Evolutionary conservation across 345 rosid genomes (phyloP).

Genomic region (Ceriops zippeliana): DNA sequence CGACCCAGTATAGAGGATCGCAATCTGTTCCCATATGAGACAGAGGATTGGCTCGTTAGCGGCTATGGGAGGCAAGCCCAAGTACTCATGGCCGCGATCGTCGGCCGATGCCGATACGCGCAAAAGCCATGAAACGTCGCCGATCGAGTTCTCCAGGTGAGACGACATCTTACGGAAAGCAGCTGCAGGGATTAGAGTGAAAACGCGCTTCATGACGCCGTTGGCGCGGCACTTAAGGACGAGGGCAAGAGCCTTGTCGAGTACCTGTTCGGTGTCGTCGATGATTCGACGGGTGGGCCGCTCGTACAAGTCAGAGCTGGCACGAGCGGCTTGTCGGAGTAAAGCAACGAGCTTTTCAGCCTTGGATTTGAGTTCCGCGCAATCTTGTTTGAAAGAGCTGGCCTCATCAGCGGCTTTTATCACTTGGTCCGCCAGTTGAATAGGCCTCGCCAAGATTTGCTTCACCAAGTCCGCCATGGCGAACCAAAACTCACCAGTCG

Average conservation of each 20-base stretch:
- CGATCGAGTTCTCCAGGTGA: conserved; percentile 83
- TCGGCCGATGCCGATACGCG: conserved; percentile 59
- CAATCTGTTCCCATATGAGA: conserved; percentile 91
- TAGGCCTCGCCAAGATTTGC: conserved; percentile 74
- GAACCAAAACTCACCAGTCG: not conserved
- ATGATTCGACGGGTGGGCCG: conserved; percentile 92
- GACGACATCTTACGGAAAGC: conserved; percentile 75
- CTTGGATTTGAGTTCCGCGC: conserved; percentile 71
- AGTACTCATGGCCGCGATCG: conserved; percentile 59
- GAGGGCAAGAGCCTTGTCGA: conserved; percentile 66
- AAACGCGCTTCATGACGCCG: conserved; percentile 70
- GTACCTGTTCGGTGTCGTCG: conserved; percentile 84
- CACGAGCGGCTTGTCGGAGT: conserved; percentile 92
- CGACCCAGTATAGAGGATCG: conserved; percentile 66
- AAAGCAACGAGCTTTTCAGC: conserved; percentile 75
- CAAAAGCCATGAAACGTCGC: conserved; percentile 91
- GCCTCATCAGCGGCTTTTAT: conserved; percentile 78
- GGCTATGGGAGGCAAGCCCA: conserved; percentile 94
- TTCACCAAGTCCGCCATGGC: conserved; percentile 82
- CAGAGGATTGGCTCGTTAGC: conserved; percentile 90
- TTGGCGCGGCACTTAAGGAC: conserved; percentile 77
- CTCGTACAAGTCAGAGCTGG: conserved; percentile 81
- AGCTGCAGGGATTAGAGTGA: conserved; percentile 78
- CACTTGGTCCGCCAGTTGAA: conserved; percentile 87
- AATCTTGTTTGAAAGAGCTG: conserved; percentile 72